Evolutionary conservation across 1,284 basidiomycete species (phyloP), one percentile per base, ranked within the genome.

Genomic region (Inonotus hispidus): DNA sequence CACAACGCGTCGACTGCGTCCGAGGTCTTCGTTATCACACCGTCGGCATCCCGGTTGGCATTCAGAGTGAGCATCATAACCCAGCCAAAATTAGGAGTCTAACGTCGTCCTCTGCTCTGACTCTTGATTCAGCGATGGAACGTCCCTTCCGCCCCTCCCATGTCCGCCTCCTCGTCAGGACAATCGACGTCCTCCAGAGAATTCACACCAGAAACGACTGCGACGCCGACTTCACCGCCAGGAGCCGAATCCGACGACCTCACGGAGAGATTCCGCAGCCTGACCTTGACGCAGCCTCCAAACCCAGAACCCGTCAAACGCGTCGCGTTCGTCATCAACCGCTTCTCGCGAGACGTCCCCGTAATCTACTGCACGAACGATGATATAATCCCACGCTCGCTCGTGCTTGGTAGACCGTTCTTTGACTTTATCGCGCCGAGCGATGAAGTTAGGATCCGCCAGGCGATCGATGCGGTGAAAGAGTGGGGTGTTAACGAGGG

Each of bases 401-500:
- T 73, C 25, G 81, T 81, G 16, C 79, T 85, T 71, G 80, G 80
- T 11, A 79, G 86, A n/a, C 79, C 78, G 62, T 88, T 91, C 72
- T 90, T 82, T 67, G 88, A 90, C 67, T 90, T 88, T 68, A 85
- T 91, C 6, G 68, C 76, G 16, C 73, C 72, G 66, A 27, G 5
- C 8, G 85, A 87, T 66, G 87, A 89, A 71, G 73, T 72, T 13
- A 75, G 79, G 53, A 86, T 90, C 19, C 77, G 81, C 19, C 79
- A 76, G 59, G 90, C 87, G 85, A 84, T 91, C 60, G 82, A 84
- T 63, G 79, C 81, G 58, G 82, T 90, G 66, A 91, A 91, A 69
- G 78, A 81, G 2, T 90, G 88, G 85, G 88, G 88, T n/a, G 88
- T 90, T 52, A 90, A 89, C 64, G 88, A 90, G 70, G 79, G 82